Percentiles rank a stretch among this genome's conserved stretches.
Evolutionary conservation across 176 grass and related monocot species (phyloP).

Genomic region (Oryza nivara): DNA sequence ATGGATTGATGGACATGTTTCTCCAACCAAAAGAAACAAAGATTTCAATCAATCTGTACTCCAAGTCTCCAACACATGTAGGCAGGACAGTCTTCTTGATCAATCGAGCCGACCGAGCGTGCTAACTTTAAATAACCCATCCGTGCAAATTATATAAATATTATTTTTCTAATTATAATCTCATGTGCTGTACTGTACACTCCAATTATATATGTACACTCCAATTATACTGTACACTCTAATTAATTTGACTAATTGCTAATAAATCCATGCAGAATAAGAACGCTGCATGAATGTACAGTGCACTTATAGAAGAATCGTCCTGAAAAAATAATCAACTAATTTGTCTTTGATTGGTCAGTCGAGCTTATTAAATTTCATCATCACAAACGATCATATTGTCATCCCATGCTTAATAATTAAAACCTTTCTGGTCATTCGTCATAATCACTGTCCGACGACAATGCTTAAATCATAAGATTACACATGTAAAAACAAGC

Average conservation of each 20-base stretch:
- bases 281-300: neutral
- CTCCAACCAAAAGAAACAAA: constrained; percentile 23
- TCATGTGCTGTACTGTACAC: too few species aligned
- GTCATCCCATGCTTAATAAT: neutral
- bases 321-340: neutral
- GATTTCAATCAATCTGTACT: neutral
- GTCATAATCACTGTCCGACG: neutral
- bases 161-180: too few species aligned
- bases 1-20: neutral
- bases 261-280: neutral
- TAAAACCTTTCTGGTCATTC: neutral
- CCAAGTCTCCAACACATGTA: neutral
- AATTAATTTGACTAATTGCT: neutral
- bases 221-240: neutral
- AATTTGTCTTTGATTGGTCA: neutral
- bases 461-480: neutral
- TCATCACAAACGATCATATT: neutral
- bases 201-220: too few species aligned
- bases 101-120: neutral
- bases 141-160: neutral
- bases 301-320: neutral
- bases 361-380: neutral
- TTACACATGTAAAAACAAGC: neutral
- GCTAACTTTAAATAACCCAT: neutral
- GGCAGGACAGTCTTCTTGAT: neutral